Evolutionary conservation across 345 rosid genomes (phyloP).

Genomic region (Excoecaria agallocha): DNA sequence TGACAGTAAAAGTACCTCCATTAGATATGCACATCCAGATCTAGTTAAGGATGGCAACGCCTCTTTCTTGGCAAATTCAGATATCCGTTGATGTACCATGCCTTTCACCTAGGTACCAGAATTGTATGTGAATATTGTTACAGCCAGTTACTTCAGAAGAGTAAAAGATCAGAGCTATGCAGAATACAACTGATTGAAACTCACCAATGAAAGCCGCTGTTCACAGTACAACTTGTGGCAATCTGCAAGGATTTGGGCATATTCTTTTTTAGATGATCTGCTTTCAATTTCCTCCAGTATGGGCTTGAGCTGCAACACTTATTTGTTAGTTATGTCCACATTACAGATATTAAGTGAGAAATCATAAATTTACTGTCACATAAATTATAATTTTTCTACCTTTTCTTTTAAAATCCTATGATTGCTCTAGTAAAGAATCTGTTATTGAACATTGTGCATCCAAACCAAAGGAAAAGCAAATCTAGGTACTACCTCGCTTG

Average conservation of each 20-base stretch:
- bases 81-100: slow-evolving; percentile 82
- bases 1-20: slow-evolving; percentile 58
- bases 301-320: slow-evolving; percentile 75
- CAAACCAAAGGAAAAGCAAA: slow-evolving; percentile 8
- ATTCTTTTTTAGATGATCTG: slow-evolving; percentile 89
- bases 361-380: not conserved
- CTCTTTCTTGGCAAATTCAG: slow-evolving; percentile 88
- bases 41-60: slow-evolving; percentile 88
- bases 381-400: not conserved
- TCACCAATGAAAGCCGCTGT: slow-evolving; percentile 84
- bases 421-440: not conserved
- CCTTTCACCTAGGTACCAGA: slow-evolving; percentile 60
- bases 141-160: slow-evolving; percentile 4
- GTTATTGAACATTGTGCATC: not conserved
- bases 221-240: slow-evolving; percentile 96
- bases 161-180: not conserved
- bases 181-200: slow-evolving; percentile 25
- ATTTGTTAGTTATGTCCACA: slow-evolving; percentile 21
- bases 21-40: slow-evolving; percentile 94
- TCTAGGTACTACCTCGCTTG: slow-evolving; percentile 63
- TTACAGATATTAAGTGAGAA: not conserved
- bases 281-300: slow-evolving; percentile 86
- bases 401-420: not conserved
- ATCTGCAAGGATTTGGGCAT: slow-evolving; percentile 74
- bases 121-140: slow-evolving; percentile 13